Evolutionary conservation across 1,139 yeast species (phyloP), one percentile per base, ranked within the genome.

Genomic region (Pichia sp.): DNA sequence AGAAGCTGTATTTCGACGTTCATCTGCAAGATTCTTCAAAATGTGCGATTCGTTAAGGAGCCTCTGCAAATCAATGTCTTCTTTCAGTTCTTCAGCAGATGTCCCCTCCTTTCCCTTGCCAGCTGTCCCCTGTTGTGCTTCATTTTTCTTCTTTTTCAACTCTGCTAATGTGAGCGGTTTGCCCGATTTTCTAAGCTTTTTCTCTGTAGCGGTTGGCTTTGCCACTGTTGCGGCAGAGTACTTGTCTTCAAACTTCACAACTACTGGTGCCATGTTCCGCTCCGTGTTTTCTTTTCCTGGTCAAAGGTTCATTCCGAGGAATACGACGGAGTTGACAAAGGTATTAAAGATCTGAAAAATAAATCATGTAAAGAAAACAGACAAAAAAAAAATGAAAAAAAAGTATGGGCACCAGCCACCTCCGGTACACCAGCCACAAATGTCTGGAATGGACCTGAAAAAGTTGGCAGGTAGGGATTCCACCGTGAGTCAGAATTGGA

Each of bases 11-110:
- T 71, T 70, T 53, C 55, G 54, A 36, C 59, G 56, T 34, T 36
- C 44, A 2, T 51, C 45, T 2, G 57, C 53, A 8, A 54, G 47
- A 50, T 82, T 82, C 15, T 92, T 79, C 54, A 93, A 73, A 42
- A 93, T 85, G 67, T 90, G 97, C 0, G 97, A 90, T 69, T 93
- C 98, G 58, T 79, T 78, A 41, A 93, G 74, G 46, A 93, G 79
- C 55, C 97, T 73, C 67, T 92, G 97, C 48, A 93, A 74, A 60
- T 87, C 95, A 31, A 90, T 65, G 64, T 89, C 84, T 34, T 74
- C 76, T 36, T 64, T 68, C 34, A 75, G 71, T 13, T 72, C 74
- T 49, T 73, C 60, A 4, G 54, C 53, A 16, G 54, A 44, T 2
- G 73, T 69, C 43, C 53, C 52, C 4, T 31, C 48, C 23, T 47